These are phyloP conservation scores for Cicer bijugum DNA, from an alignment of 306 rosid genomes.

Conservation along the genomic window DNA sequence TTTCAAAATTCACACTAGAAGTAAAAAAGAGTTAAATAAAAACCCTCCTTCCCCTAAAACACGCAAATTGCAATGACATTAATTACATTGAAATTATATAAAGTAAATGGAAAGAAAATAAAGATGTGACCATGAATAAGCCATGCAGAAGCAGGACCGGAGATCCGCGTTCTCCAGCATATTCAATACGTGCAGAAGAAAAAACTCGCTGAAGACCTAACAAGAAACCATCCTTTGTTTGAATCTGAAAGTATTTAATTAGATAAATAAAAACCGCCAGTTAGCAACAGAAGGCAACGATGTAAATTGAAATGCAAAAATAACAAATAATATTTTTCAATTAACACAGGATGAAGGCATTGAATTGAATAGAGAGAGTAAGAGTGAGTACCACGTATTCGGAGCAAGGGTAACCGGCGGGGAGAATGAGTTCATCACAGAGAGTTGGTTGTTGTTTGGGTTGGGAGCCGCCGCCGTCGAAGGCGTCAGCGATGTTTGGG, in stretches of 20 bases:
- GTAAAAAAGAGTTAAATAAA: slow-evolving; percentile 12
- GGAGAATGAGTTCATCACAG: slow-evolving; percentile 64
- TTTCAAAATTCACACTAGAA: slow-evolving; percentile 10
- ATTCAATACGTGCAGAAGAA: slow-evolving; percentile 50
- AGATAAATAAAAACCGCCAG: background rate
- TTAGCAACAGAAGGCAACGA: background rate
- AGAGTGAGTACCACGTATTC: slow-evolving; percentile 59
- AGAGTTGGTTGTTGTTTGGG: slow-evolving; percentile 47
- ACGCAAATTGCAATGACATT: no score
- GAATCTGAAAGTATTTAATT: slow-evolving; percentile 50
- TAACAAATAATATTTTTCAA: no score
- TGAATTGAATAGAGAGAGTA: background rate
- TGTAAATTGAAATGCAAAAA: background rate
- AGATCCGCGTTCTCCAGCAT: slow-evolving; percentile 52
- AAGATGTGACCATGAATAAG: slow-evolving; percentile 58
- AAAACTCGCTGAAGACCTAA: slow-evolving; percentile 87
- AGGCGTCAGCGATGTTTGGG: slow-evolving; percentile 32
- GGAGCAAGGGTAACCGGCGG: slow-evolving; percentile 81
- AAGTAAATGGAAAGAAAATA: slow-evolving; percentile 2
- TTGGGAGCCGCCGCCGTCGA: slow-evolving; percentile 42
- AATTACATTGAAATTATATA: no score
- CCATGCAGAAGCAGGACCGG: slow-evolving; percentile 93
- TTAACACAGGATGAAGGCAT: background rate
- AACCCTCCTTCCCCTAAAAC: background rate
- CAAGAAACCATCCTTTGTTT: slow-evolving; percentile 80